A percentile compares a stretch with the other conserved stretches of the same genome.
Evolutionary conservation across 768 basidiomycete species (phyloP).

Genomic region (Kwoniella bestiolae): DNA sequence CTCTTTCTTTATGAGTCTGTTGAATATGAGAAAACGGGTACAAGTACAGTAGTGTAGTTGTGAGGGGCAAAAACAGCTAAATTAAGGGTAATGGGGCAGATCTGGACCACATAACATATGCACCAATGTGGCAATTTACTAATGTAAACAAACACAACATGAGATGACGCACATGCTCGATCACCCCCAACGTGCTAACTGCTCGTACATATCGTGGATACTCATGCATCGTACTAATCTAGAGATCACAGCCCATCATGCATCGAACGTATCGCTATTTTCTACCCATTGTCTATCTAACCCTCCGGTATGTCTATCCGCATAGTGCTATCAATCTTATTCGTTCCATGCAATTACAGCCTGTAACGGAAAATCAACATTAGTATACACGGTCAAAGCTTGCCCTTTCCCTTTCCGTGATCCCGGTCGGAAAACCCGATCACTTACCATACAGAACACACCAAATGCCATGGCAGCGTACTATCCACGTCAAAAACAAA

Average conservation of each 20-base stretch:
- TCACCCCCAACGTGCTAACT: constrained; percentile 1
- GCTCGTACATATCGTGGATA: background rate
- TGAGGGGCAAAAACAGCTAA: background rate
- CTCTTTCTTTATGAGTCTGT: background rate
- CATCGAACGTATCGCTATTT: too few relatives aligned
- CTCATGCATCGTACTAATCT: background rate
- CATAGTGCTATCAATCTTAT: constrained; percentile 24
- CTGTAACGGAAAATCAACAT: constrained; percentile 17
- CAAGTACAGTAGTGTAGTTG: too few relatives aligned
- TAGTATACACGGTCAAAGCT: background rate
- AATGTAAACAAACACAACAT: background rate
- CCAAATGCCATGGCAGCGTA: constrained; percentile 91
- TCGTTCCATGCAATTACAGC: constrained; percentile 58
- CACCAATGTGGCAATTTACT: constrained; percentile 8
- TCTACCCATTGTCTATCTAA: too few relatives aligned
- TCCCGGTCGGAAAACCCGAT: background rate
- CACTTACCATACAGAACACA: constrained; percentile 75
- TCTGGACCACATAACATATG: background rate
- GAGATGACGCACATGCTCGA: constrained; percentile 17
- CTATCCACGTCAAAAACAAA: constrained; percentile 60
- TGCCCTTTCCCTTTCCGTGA: too few relatives aligned
- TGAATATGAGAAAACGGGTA: too few relatives aligned
- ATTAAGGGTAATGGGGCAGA: background rate
- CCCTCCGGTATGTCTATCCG: too few relatives aligned
- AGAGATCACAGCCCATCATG: too few relatives aligned